Conservation (phyloP, 2,329 filamentous ascomycete genomes). For the Scleromitrula shiraiana region DNA sequence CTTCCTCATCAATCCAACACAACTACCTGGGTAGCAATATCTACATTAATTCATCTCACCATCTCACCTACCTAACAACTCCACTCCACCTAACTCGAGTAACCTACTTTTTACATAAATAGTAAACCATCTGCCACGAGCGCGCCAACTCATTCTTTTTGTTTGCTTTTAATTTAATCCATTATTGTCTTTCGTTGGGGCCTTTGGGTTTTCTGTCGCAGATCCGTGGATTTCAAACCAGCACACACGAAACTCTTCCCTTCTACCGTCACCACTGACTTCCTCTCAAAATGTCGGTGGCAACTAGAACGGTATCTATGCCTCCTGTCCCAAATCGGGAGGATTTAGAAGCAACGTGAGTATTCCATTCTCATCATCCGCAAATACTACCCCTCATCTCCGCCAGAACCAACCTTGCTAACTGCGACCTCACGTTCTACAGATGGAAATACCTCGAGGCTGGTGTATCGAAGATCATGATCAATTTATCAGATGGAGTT, state of each 20-base stretch:
- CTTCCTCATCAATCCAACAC: too few species aligned
- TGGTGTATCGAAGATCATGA: constrained; percentile 90
- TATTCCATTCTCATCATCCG: constrained; percentile 17
- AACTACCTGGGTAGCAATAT: too few species aligned
- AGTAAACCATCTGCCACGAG: too few species aligned
- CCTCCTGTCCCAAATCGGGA: constrained; percentile 53
- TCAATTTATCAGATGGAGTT: constrained; percentile 81
- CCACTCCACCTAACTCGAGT: too few species aligned
- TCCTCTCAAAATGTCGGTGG: constrained; percentile 14
- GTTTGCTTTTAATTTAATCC: too few species aligned
- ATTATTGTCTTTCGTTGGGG: not conserved
- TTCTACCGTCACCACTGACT: not conserved
- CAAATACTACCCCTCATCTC: not conserved
- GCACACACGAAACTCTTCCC: not conserved
- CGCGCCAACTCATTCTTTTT: too few species aligned
- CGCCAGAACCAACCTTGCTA: not conserved
- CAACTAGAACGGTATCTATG: constrained; percentile 33
- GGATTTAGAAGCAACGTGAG: constrained; percentile 56
- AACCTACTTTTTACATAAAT: too few species aligned
- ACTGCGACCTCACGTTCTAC: not conserved
- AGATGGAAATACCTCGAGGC: constrained; percentile 87
- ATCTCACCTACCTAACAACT: too few species aligned
- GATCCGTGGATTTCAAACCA: not conserved
- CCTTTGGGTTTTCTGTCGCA: not conserved
- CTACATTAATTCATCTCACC: too few species aligned